Evolutionary conservation across 768 basidiomycete genomes (phyloP).

Genomic region (Lentinula sp.): DNA sequence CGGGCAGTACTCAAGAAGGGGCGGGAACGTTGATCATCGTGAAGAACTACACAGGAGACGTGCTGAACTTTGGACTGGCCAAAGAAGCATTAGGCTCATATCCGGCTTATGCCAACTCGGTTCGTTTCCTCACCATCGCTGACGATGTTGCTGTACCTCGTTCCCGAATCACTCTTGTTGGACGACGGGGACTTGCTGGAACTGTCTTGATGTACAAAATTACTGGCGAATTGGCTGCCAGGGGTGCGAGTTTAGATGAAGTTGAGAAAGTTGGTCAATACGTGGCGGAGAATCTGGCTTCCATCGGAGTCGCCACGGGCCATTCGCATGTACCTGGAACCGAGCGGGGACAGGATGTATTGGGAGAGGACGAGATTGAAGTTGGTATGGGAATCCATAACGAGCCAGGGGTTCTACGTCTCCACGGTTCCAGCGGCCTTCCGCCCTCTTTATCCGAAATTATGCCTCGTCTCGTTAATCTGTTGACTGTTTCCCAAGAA

Average conservation of each 20-base stretch:
- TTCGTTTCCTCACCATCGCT: conserved; percentile 78
- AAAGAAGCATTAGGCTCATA: conserved; percentile 79
- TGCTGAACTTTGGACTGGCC: conserved; percentile 88
- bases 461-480: conserved; percentile 60
- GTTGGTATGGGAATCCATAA: conserved; percentile 93
- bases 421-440: conserved; percentile 26
- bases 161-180: conserved; percentile 79
- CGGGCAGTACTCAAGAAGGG: conserved; percentile 34
- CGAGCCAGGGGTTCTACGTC: conserved; percentile 66
- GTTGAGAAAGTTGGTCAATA: conserved; percentile 64
- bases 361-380: conserved; percentile 66
- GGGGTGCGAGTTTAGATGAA: conserved; percentile 61
- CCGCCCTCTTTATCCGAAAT: conserved; percentile 71
- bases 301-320: conserved; percentile 82
- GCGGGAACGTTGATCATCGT: conserved; percentile 60
- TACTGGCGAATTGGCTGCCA: conserved; percentile 72
- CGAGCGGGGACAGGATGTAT: conserved; percentile 45
- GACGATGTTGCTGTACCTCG: conserved; percentile 88
- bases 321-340: conserved; percentile 91
- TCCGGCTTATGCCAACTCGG: conserved; percentile 57
- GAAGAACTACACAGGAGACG: conserved; percentile 87
- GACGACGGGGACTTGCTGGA: conserved; percentile 78
- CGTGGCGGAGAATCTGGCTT: conserved; percentile 62
- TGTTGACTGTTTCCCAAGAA: conserved; percentile 55
- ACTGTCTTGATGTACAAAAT: conserved; percentile 87